phyloP scores from a whole-genome alignment of 2,329 filamentous ascomycete species.

The Fusarium liriodendri region DNA sequence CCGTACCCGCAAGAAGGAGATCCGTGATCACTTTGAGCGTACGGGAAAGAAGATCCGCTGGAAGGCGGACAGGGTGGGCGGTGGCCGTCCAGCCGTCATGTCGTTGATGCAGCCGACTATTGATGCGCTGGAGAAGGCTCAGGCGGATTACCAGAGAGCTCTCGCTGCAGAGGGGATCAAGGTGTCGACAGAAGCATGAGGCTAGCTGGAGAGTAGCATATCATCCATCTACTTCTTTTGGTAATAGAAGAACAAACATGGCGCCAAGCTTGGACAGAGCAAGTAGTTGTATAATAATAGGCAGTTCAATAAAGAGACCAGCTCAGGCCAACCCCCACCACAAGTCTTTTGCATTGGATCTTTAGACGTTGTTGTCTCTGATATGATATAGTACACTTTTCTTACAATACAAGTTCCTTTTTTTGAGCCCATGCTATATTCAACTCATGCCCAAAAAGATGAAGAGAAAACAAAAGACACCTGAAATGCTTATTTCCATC shows the following conservation, averaged over 20 bases:
- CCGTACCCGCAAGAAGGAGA: conserved; percentile 74
- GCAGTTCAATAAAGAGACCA: background rate
- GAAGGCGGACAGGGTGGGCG: conserved; percentile 75
- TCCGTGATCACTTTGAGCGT: conserved; percentile 75
- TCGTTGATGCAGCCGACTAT: conserved; percentile 81
- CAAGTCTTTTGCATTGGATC: background rate
- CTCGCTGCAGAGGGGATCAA: conserved; percentile 72
- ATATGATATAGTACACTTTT: conserved; percentile 33
- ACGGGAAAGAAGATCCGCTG: conserved; percentile 80
- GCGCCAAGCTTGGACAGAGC: background rate
- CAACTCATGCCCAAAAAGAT: conserved; percentile 4
- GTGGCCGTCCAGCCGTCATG: conserved; percentile 80
- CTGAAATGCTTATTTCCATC: conserved; percentile 1
- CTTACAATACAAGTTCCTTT: conserved; percentile 26
- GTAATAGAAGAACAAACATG: background rate
- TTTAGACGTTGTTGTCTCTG: conserved; percentile 1
- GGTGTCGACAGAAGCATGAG: conserved; percentile 56
- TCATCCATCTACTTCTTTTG: background rate
- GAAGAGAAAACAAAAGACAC: background rate
- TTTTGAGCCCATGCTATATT: background rate
- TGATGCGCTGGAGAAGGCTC: conserved; percentile 76
- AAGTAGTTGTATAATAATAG: background rate
- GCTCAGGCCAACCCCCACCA: background rate
- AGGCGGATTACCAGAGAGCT: conserved; percentile 77
- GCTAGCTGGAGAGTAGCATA: background rate